phyloP scores from a whole-genome alignment of 1,284 basidiomycete species.

The Termitomyces sp. region DNA sequence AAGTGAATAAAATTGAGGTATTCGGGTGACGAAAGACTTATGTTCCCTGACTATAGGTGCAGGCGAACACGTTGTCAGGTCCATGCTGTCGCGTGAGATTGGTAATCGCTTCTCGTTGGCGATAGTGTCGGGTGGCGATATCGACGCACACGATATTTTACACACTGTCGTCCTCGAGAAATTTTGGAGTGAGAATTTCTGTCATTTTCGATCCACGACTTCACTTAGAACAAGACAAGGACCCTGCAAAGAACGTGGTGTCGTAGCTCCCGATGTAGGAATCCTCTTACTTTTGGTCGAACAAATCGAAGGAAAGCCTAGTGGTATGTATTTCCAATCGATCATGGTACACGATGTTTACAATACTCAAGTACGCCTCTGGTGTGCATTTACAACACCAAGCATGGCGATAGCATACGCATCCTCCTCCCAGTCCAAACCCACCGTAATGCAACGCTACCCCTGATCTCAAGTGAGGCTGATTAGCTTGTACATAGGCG shows the following conservation, averaged over 20 bases:
- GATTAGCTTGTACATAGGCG: slow-evolving; percentile 23
- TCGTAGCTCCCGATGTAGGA: slow-evolving; percentile 28
- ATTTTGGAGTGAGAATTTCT: slow-evolving; percentile 33
- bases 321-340: slow-evolving; percentile 14
- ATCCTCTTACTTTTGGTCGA: slow-evolving; percentile 47
- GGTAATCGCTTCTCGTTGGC: slow-evolving; percentile 30
- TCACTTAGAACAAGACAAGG: slow-evolving; percentile 11
- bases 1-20: background rate
- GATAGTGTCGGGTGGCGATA: slow-evolving; percentile 19
- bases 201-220: slow-evolving; percentile 5
- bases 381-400: slow-evolving; percentile 78
- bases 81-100: slow-evolving; percentile 38
- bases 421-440: slow-evolving; percentile 43
- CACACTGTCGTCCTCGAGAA: slow-evolving; percentile 28
- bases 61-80: slow-evolving; percentile 48
- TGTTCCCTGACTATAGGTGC: slow-evolving; percentile 33
- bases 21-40: background rate
- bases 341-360: slow-evolving; percentile 3
- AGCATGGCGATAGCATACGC: slow-evolving; percentile 75
- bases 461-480: background rate
- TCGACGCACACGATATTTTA: slow-evolving; percentile 39
- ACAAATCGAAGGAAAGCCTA: slow-evolving; percentile 24
- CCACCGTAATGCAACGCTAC: slow-evolving; percentile 40
- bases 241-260: slow-evolving; percentile 19
- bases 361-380: slow-evolving; percentile 48